These are phyloP conservation scores for Bruguiera hainesii DNA, from an alignment of 441 rosid genomes.

Conservation along the genomic window DNA sequence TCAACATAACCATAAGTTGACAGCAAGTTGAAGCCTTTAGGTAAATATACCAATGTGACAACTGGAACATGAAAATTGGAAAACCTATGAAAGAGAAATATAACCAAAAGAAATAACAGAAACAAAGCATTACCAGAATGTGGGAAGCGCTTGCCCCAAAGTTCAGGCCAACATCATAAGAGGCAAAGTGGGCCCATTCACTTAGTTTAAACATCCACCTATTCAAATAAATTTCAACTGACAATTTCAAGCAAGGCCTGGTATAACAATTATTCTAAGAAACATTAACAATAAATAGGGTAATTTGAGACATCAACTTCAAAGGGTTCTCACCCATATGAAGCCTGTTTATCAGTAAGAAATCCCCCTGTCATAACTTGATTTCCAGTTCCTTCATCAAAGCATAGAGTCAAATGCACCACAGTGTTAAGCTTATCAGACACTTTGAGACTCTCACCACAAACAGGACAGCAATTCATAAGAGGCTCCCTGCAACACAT, in stretches of 20 bases:
- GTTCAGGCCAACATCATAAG: conserved; percentile 81
- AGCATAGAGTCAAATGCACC: conserved; percentile 90
- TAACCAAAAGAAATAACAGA: conserved; percentile 5
- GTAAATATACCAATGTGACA: not conserved
- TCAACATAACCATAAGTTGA: not conserved
- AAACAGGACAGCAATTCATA: conserved; percentile 80
- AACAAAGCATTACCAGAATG: conserved; percentile 59
- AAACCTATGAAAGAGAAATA: conserved; percentile 4
- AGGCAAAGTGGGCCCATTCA: conserved; percentile 89
- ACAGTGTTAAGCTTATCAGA: conserved; percentile 73
- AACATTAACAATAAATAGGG: not conserved
- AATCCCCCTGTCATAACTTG: conserved; percentile 95
- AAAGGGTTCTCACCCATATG: conserved; percentile 61
- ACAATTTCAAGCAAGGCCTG: conserved; percentile 3
- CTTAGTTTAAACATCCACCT: conserved; percentile 96
- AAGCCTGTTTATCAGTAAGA: conserved; percentile 90
- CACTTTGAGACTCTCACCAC: conserved; percentile 70
- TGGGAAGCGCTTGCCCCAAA: conserved; percentile 86
- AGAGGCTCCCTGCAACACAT: conserved; percentile 64
- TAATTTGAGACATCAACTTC: not conserved
- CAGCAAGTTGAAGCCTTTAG: not conserved
- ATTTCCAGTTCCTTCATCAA: conserved; percentile 93
- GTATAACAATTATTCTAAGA: conserved; percentile 6
- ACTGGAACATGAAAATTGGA: not conserved
- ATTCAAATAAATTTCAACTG: conserved; percentile 13